Base-by-base conservation (phyloP, 2,329 filamentous ascomycete genomes). In the Epichloe gansuensis region DNA sequence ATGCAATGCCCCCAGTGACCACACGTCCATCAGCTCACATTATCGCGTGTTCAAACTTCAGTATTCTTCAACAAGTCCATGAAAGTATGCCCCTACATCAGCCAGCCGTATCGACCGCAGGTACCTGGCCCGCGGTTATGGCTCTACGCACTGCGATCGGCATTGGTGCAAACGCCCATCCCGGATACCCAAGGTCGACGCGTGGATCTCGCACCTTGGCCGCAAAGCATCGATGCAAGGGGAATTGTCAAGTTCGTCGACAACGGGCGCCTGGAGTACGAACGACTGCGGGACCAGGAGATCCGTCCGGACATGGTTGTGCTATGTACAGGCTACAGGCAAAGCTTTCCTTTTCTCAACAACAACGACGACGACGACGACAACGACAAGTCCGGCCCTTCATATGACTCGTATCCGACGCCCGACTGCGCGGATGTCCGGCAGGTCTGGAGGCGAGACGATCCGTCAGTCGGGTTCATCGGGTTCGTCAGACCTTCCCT, bases 351-450 rank as follows among this genome's bases (percentile, higher is more conserved):
- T 0, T 74, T 73, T 56, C 59, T 73, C 1, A 48, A 59, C 5
- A 40, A 40, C 21, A 5, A 13, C 12, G n/a, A 35, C 23, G 17
- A 17, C 17, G 17, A 17, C 17, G 17, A 17, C 17, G 8, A 13
- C 12, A 23, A 41, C 3, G 42, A 50, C 13, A 43, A 35, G 4
- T 31, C 9, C 12, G 52, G 56, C 12, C 51, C 58, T 0, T 49
- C 53, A 0, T 72, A 21, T 21, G 17, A 21, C 17, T 21, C 17
- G 17, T 21, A 71, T 48, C 69, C 74, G 0, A 67, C 66, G 11
- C 72, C 73, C 4, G 64, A 71, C 43, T 70, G 75, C 41, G 65
- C 71, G 3, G 69, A 74, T 55, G 73, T 81, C 7, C 72, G 76
- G 11, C 65, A 70, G 4, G 68, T 82, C 38, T 80, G 78, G 63